phyloP scores from a whole-genome alignment of 768 basidiomycete species.

The Sarcodon aspratus region DNA sequence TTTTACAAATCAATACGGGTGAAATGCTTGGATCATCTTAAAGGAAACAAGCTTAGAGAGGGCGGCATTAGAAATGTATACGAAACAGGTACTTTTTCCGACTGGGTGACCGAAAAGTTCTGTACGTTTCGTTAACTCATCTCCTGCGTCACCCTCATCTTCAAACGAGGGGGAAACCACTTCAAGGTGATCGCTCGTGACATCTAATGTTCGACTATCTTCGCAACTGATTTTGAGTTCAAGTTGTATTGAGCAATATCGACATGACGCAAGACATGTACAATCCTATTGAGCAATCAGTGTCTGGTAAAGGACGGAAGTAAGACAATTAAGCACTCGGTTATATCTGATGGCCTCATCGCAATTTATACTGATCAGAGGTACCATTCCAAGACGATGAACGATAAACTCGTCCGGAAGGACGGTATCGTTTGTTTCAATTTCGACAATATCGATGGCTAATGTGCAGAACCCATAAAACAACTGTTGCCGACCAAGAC shows the following conservation, averaged over 20 bases:
- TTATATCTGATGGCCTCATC: constrained; percentile 81
- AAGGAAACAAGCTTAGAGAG: neutral
- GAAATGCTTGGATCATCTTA: constrained; percentile 47
- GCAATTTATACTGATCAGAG: constrained; percentile 77
- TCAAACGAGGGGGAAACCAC: constrained; percentile 28
- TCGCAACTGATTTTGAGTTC: constrained; percentile 66
- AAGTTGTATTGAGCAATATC: constrained; percentile 79
- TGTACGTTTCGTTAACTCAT: constrained; percentile 65
- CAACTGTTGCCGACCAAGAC: neutral
- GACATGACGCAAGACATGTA: constrained; percentile 74
- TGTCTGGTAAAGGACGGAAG: neutral
- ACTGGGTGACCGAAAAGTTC: constrained; percentile 74
- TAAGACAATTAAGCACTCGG: constrained; percentile 32
- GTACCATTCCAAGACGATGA: constrained; percentile 91
- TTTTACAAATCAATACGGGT: constrained; percentile 82
- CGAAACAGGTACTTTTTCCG: constrained; percentile 52
- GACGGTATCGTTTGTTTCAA: constrained; percentile 84
- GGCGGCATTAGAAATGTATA: constrained; percentile 2
- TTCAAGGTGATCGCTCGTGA: constrained; percentile 82
- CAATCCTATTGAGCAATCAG: constrained; percentile 57
- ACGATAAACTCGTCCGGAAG: constrained; percentile 96
- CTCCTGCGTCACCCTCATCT: constrained; percentile 40
- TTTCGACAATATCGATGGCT: constrained; percentile 98
- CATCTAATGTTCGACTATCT: constrained; percentile 60
- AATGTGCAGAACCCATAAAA: constrained; percentile 2